Base-by-base conservation (phyloP, 306 rosid genomes). In the Vigna reflexopilosa region DNA sequence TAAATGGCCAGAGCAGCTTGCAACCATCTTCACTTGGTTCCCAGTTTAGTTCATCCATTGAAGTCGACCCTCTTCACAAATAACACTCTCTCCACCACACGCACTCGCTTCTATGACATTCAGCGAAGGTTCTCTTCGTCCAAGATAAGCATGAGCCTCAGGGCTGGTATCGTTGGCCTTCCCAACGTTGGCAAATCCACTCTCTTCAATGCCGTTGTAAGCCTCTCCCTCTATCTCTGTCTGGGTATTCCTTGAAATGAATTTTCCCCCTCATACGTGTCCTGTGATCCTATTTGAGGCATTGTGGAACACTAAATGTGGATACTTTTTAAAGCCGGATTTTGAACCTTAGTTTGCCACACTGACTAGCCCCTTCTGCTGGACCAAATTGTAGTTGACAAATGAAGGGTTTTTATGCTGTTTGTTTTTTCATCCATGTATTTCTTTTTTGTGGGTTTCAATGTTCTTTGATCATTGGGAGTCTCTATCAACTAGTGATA, bases 111-210 rank as follows among this genome's bases (percentile, higher is more conserved):
- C 68, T 30, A 79, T 75, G 82, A 82, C 57, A 36, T 81, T 70
- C 83, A 73, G n/a, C 86, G 92, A 75, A 89, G 89, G 24, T 86
- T 85, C 80, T 91, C 77, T 44, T 81, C 94, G 0, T 86, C 90
- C 3, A 93, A 78, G 81, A 88, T 93, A 51, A 88, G 99, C 90
- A 95, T 91, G 99, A 95, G 94, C 83, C 93, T 95, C 72, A 87
- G 76, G 83, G 96, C 97, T 56, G 99, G 99, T 68, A 93, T 95
- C 55, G 99, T 95, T 63, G 99, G 99, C 75, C 99, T 95, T 54
- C 98, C 98, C 9, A 95, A 95, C 79, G 99, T 95, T 70, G 98
- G 98, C 45, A 95, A 91, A 80, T 95, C 98, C 72, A 95, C 98
- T 30, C 97, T 95, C 76, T 95, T 95, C 89, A 95, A 93, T 72